Evolutionary conservation across 2,329 filamentous ascomycete genomes (phyloP).

Genomic region (Lachnellula occidentalis): DNA sequence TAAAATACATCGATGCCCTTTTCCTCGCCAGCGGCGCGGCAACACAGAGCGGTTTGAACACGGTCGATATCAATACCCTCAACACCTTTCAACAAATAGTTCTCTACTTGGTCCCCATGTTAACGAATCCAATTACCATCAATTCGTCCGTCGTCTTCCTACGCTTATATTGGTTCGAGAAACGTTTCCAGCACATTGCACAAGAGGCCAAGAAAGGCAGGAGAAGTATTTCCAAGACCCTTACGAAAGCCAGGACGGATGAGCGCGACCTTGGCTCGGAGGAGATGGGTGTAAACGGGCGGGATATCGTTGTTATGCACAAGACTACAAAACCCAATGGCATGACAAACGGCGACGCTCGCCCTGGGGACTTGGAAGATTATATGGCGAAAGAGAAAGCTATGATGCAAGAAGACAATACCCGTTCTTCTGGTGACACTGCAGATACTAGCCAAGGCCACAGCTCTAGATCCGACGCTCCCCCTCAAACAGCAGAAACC

Average conservation of each 20-base stretch:
- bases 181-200: conserved; percentile 82
- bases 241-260: conserved; percentile 48
- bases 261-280: conserved; percentile 40
- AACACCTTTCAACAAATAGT: conserved; percentile 69
- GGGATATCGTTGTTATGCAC: conserved; percentile 62
- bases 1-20: conserved; percentile 80
- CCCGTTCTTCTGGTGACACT: conserved; percentile 14
- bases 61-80: conserved; percentile 61
- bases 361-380: conserved; percentile 25
- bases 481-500: conserved; percentile 3
- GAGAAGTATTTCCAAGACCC: conserved; percentile 56
- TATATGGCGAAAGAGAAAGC: conserved; percentile 15
- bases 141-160: conserved; percentile 85
- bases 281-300: conserved; percentile 55
- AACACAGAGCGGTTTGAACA: conserved; percentile 91
- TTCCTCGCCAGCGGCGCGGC: conserved; percentile 81
- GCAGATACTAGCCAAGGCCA: conserved; percentile 11
- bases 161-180: conserved; percentile 96
- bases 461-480: conserved; percentile 12
- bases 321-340: conserved; percentile 44
- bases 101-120: conserved; percentile 64
- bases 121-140: conserved; percentile 79
- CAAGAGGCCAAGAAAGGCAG: conserved; percentile 64
- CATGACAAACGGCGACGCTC: conserved; percentile 55
- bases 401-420: conserved; percentile 14